Evolutionary conservation across 2,329 filamentous ascomycete genomes (phyloP).

Genomic region (Sarocladium brachiariae): DNA sequence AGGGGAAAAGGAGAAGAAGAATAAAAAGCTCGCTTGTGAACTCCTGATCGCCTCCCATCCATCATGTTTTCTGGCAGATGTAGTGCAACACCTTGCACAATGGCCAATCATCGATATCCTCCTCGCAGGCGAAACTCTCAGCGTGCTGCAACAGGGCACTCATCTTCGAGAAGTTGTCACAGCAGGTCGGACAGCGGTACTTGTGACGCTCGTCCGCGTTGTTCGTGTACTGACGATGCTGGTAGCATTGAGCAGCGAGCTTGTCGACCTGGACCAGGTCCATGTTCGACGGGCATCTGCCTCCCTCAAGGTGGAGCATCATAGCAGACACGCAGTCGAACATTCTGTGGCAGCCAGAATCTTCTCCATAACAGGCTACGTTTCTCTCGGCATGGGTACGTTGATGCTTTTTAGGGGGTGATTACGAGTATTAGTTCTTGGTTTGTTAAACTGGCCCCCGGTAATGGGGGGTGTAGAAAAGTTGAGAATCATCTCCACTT

Average conservation of each 20-base stretch:
- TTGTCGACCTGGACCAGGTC: not conserved
- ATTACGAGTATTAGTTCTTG: too few relatives aligned
- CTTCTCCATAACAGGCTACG: not conserved
- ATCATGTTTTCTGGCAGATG: not conserved
- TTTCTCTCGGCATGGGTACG: not conserved
- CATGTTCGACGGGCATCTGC: not conserved
- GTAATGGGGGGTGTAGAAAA: too few relatives aligned
- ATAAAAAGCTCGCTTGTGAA: too few relatives aligned
- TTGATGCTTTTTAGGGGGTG: not conserved
- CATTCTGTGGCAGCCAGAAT: not conserved
- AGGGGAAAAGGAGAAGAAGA: too few relatives aligned
- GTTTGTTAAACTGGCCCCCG: too few relatives aligned
- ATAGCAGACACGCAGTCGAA: not conserved
- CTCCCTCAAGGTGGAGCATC: not conserved
- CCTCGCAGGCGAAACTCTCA: not conserved
- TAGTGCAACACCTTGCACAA: not conserved
- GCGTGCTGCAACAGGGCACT: not conserved
- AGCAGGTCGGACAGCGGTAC: not conserved
- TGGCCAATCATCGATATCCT: not conserved
- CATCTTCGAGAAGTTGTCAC: not conserved
- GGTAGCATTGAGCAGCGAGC: not conserved
- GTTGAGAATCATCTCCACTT: not conserved
- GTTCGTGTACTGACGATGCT: not conserved
- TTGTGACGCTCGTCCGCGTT: not conserved
- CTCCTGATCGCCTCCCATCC: not conserved